Percentiles rank a stretch among this genome's conserved stretches.
Conservation (phyloP, 1,284 basidiomycete genomes). For the Microbotryomycetes sp. region DNA sequence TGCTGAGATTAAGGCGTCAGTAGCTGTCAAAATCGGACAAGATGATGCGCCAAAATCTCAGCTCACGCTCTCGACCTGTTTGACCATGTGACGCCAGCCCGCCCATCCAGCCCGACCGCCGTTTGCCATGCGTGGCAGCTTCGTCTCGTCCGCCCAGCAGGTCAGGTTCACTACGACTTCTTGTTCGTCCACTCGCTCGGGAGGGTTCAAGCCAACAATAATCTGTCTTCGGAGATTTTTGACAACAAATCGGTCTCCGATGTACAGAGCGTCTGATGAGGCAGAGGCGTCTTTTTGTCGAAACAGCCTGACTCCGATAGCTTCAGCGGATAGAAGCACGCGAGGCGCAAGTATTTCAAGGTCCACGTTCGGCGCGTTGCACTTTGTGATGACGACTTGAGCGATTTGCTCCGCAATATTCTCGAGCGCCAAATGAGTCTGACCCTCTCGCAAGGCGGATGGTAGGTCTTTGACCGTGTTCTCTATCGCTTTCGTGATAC, state of each 20-base stretch:
- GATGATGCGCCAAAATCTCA: background rate
- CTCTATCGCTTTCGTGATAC: constrained; percentile 44
- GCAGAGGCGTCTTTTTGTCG: constrained; percentile 12
- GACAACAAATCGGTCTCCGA: constrained; percentile 43
- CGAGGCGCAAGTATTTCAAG: constrained; percentile 19
- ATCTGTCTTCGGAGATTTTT: constrained; percentile 45
- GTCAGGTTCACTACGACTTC: constrained; percentile 56
- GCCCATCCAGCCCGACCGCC: constrained; percentile 36
- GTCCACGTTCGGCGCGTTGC: constrained; percentile 25
- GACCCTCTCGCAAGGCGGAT: background rate
- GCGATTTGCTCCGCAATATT: constrained; percentile 23
- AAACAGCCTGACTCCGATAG: constrained; percentile 21
- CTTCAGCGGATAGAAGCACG: constrained; percentile 17
- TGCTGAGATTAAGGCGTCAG: constrained; percentile 37
- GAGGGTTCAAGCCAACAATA: constrained; percentile 65
- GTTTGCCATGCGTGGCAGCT: constrained; percentile 30
- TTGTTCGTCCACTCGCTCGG: constrained; percentile 64
- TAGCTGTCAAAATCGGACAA: constrained; percentile 22
- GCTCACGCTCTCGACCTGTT: constrained; percentile 46
- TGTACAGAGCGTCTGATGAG: background rate
- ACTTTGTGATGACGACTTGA: constrained; percentile 17
- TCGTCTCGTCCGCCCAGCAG: constrained; percentile 39
- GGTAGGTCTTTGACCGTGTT: constrained; percentile 1
- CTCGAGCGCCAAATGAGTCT: constrained; percentile 10
- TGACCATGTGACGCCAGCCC: constrained; percentile 45